Evolutionary conservation across 352 stramenopile species (phyloP), one percentile per base, ranked within the genome.

Genomic region (Globisporangium splendens): DNA sequence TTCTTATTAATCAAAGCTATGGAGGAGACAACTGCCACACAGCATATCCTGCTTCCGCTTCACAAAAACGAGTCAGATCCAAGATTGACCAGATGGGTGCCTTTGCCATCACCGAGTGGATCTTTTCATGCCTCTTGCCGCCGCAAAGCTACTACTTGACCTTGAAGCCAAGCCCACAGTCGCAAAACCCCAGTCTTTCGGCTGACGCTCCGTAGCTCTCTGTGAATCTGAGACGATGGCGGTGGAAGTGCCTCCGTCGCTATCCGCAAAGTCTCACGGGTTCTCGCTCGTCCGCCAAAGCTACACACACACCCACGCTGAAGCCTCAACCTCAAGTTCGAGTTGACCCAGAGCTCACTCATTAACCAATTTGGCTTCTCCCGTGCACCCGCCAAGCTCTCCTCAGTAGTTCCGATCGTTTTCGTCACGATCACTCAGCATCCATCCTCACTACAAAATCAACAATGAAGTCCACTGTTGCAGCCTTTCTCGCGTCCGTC

Each of bases 381-480:
- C 28, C 8, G 28, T 8, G 28, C 28, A 35, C 10, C 28, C 28
- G 28, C 28, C 28, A 35, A 6, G 10, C 28, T 10, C 10, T 8
- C 28, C 28, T 35, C 7, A 8, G n/a, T n/a, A n/a, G n/a, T n/a
- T n/a, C n/a, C n/a, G n/a, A n/a, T 8, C 3, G 5, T 46, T 60
- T 22, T 67, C 43, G 22, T 50, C 48, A 42, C 61, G 55, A 8
- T 54, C 51, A 68, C 56, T 60, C 49, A 50, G 35, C 35, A 10
- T 17, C 46, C 11, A 54, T 24, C 31, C 7, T 4, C 28, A 35
- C 28, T 10, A 10, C 28, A 35, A 35, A 3, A 0, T 35, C 28
- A 35, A 8, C 50, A 31, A 79, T 79, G 71, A 79, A 77, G 59
- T 28, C 68, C 35, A 46, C 59, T 48, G 63, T 69, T 31, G 44